Evolutionary conservation across 371 early-diverging fungal species (phyloP).

Genomic region (Mortierella sp.): DNA sequence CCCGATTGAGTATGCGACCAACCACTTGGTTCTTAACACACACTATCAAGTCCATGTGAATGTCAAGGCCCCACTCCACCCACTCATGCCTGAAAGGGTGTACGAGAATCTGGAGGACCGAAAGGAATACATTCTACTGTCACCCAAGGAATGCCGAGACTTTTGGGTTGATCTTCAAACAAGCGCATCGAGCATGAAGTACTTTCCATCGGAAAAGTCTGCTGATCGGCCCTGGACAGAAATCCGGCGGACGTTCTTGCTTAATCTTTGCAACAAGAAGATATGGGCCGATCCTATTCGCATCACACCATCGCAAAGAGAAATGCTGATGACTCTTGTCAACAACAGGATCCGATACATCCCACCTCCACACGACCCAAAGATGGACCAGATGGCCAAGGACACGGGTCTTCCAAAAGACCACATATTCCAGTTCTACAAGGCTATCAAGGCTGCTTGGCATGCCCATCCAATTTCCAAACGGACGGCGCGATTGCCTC

Average conservation of each 20-base stretch:
- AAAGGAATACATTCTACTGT: conserved; percentile 24
- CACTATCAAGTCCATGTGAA: conserved; percentile 31
- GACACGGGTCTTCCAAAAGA: conserved; percentile 29
- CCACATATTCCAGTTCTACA: conserved; percentile 35
- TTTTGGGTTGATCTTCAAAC: conserved; percentile 51
- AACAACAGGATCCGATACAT: conserved; percentile 24
- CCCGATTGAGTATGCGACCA: conserved; percentile 9
- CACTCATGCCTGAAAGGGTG: conserved; percentile 17
- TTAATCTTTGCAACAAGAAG: conserved; percentile 35
- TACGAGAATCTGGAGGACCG: conserved; percentile 19
- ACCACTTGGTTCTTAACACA: conserved; percentile 42
- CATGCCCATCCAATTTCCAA: conserved; percentile 9
- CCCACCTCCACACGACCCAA: conserved; percentile 20
- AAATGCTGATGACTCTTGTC: conserved; percentile 27
- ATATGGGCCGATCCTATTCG: conserved; percentile 47
- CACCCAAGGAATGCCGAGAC: conserved; percentile 23
- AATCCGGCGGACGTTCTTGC: conserved; percentile 30
- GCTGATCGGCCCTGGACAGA: conserved; percentile 23
- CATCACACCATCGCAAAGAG: conserved; percentile 18
- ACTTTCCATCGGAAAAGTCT: neutral
- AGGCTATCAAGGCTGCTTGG: conserved; percentile 28
- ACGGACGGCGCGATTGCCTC: conserved; percentile 11
- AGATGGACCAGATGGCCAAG: conserved; percentile 14
- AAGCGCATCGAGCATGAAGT: conserved; percentile 26
- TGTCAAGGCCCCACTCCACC: conserved; percentile 31